These are phyloP conservation scores for Angophora floribunda DNA, from an alignment of 345 rosid species.

Conservation along the genomic window DNA sequence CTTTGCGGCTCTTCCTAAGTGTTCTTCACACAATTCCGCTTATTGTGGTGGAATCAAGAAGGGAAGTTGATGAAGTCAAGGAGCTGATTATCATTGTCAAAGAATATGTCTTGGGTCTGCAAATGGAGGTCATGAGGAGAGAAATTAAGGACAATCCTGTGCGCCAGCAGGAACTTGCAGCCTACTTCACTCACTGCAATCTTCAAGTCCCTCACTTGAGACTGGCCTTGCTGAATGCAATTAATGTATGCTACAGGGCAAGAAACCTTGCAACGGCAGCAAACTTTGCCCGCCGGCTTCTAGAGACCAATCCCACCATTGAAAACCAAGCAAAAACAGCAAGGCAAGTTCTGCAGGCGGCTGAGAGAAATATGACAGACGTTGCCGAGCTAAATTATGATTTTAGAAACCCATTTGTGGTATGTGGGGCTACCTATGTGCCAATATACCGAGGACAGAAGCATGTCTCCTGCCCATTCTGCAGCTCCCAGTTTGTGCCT, in stretches of 20 bases:
- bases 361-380: constrained; percentile 74
- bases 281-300: constrained; percentile 68
- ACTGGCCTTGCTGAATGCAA: constrained; percentile 70
- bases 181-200: constrained; percentile 92
- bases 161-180: constrained; percentile 95
- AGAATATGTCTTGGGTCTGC: constrained; percentile 80
- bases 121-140: constrained; percentile 81
- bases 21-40: constrained; percentile 92
- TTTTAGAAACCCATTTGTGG: constrained; percentile 86
- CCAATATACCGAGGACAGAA: constrained; percentile 94
- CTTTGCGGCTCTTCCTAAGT: constrained; percentile 58
- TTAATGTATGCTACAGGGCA: constrained; percentile 70
- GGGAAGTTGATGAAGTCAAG: constrained; percentile 95
- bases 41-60: constrained; percentile 86
- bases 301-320: constrained; percentile 67
- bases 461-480: constrained; percentile 75
- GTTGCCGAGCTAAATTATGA: constrained; percentile 58
- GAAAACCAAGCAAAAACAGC: constrained; percentile 81
- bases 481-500: constrained; percentile 70
- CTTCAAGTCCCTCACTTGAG: constrained; percentile 81
- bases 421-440: constrained; percentile 81
- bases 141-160: constrained; percentile 59
- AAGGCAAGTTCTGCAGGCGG: constrained; percentile 68
- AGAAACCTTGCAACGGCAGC: constrained; percentile 75
- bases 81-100: constrained; percentile 62